Evolutionary conservation across 2,329 filamentous ascomycete species (phyloP), one percentile per base, ranked within the genome.

Genomic region (Claviceps sp.): DNA sequence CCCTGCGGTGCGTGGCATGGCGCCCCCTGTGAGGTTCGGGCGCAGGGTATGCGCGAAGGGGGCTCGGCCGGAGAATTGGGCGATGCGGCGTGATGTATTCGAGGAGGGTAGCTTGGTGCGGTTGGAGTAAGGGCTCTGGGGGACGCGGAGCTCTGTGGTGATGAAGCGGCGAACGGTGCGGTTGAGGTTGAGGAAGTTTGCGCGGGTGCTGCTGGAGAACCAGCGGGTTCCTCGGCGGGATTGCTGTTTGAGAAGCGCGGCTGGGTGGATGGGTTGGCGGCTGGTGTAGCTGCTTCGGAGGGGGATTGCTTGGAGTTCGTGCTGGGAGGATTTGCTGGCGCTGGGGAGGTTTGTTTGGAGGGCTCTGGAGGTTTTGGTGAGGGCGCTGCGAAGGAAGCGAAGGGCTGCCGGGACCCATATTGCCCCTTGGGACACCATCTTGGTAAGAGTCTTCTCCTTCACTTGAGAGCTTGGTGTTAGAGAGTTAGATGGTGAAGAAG

Each of bases 11-110:
- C 91, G 82, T 37, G 87, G 84, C 45, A 96, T 72, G 24, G 88
- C 83, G 43, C 91, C 90, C 47, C 89, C 91, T 0, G 90, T 96
- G 57, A 97, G 72, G 63, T 95, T 97, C 2, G 93, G 93, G 38
- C 93, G 85, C 38, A 98, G 79, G 1, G 90, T 85, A 49, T 83
- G 89, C 4, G 89, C 86, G 66, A 97, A 97, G 0, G 91, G 91
- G 34, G 89, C 83, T 49, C 87, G 82, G 30, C 82, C 82, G 16
- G 87, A 82, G 54, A 86, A 77, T 55, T 82, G 78, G 36, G 73
- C 75, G 52, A 81, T 68, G 44, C 71, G 72, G 44, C 72, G 72
- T 16, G 75, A 72, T 14, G 71, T 76, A 54, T 67, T 70, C 18
- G 76, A 77, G 24, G 66, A 65, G 8, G 76, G 70, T 56, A 77